phyloP scores from a whole-genome alignment of 495 filamentous ascomycete species.

The Trichoderma erinaceum region DNA sequence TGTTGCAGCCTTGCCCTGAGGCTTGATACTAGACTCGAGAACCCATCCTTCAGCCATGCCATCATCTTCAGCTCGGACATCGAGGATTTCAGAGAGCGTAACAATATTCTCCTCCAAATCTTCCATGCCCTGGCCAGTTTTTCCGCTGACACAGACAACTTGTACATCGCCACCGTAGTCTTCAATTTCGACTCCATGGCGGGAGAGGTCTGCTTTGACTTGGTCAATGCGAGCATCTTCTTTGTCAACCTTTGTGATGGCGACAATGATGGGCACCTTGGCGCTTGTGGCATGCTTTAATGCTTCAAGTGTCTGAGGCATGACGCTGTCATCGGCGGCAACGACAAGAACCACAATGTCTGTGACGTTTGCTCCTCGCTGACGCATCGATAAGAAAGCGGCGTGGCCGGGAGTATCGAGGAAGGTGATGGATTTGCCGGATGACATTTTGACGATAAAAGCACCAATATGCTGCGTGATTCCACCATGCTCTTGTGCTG shows the following conservation, averaged over 20 bases:
- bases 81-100: constrained; percentile 78
- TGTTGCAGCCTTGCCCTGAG: constrained; percentile 79
- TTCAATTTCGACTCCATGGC: constrained; percentile 85
- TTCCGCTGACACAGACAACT: constrained; percentile 83
- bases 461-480: constrained; percentile 99
- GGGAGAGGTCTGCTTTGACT: constrained; percentile 81
- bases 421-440: constrained; percentile 87
- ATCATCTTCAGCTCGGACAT: constrained; percentile 72
- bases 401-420: constrained; percentile 96
- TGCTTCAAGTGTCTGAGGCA: constrained; percentile 93
- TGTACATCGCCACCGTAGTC: constrained; percentile 95
- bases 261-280: constrained; percentile 91
- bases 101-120: constrained; percentile 87
- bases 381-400: constrained; percentile 92
- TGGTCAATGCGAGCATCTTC: constrained; percentile 67
- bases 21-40: constrained; percentile 86
- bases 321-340: constrained; percentile 95
- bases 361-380: constrained; percentile 90
- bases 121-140: constrained; percentile 86
- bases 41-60: constrained; percentile 89
- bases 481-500: constrained; percentile 84
- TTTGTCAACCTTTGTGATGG: constrained; percentile 97
- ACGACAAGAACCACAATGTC: constrained; percentile 97
- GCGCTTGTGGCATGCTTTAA: constrained; percentile 90
- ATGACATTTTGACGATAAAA: constrained; percentile 85